These are phyloP conservation scores for Starmerella davenportii DNA, from an alignment of 805 yeast species.

Conservation along the genomic window DNA sequence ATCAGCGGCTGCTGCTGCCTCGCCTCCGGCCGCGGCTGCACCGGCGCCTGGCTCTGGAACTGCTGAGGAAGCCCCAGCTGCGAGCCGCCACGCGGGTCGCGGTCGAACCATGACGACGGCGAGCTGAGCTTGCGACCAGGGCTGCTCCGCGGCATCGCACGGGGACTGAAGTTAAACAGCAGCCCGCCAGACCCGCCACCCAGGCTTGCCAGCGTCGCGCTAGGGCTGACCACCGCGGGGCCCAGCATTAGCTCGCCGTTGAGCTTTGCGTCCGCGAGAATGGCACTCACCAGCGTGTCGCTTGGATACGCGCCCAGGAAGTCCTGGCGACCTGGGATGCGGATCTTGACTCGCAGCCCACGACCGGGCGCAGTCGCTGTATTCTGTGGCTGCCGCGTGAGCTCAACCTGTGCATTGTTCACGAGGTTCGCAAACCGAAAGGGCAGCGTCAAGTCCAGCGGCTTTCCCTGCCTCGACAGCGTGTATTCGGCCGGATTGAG, in stretches of 20 bases:
- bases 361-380: not conserved
- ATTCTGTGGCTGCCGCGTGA: not conserved
- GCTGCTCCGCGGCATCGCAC: too few relatives aligned
- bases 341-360: conserved; percentile 12
- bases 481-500: conserved; percentile 6
- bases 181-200: conserved; percentile 10
- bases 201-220: conserved; percentile 3
- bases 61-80: too few relatives aligned
- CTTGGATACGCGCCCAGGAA: conserved; percentile 11
- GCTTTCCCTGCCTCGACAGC: conserved; percentile 10
- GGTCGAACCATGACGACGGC: too few relatives aligned
- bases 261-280: conserved; percentile 7
- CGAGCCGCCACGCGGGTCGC: too few relatives aligned
- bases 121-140: too few relatives aligned
- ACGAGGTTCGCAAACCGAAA: conserved; percentile 14
- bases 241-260: conserved; percentile 6
- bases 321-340: conserved; percentile 9
- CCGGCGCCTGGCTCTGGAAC: too few relatives aligned
- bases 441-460: conserved; percentile 14
- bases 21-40: too few relatives aligned
- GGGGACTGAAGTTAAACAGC: conserved; percentile 4
- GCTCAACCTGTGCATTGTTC: conserved; percentile 13
- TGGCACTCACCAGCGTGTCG: conserved; percentile 1
- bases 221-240: not conserved
- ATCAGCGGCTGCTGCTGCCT: too few relatives aligned